These are phyloP conservation scores for Cephalotrichum gorgonifer DNA, from an alignment of 2,329 filamentous ascomycete species.

Conservation along the genomic window DNA sequence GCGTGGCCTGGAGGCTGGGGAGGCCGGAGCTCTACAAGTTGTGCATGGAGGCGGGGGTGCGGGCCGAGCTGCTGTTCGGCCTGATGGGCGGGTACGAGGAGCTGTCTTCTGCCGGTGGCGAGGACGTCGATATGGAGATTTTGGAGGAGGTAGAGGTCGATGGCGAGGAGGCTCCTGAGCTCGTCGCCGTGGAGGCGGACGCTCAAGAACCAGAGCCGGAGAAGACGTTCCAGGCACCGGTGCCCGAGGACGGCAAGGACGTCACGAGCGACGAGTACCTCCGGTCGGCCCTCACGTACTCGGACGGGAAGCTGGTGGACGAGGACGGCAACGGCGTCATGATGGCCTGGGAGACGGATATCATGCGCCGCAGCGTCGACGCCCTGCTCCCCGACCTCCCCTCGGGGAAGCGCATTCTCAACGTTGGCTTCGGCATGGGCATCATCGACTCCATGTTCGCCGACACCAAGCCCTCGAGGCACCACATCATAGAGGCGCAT, in stretches of 20 bases:
- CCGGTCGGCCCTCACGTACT: slow-evolving; percentile 54
- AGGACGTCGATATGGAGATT: slow-evolving; percentile 24
- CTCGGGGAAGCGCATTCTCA: slow-evolving; percentile 59
- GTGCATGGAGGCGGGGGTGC: slow-evolving; percentile 81
- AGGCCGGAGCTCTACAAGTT: slow-evolving; percentile 64
- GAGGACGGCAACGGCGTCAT: slow-evolving; percentile 73
- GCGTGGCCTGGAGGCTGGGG: slow-evolving; percentile 64
- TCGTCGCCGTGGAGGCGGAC: slow-evolving; percentile 10
- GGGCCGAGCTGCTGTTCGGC: slow-evolving; percentile 79
- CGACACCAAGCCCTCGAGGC: slow-evolving; percentile 52
- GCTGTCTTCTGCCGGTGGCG: slow-evolving; percentile 46
- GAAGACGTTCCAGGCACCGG: slow-evolving; percentile 20
- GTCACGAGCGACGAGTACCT: slow-evolving; percentile 61
- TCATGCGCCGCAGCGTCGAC: slow-evolving; percentile 70
- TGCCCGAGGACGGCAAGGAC: slow-evolving; percentile 23
- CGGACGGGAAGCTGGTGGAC: slow-evolving; percentile 59
- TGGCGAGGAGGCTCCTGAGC: slow-evolving; percentile 16
- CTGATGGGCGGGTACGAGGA: slow-evolving; percentile 73
- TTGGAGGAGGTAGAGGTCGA: slow-evolving; percentile 10
- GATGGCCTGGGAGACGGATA: slow-evolving; percentile 87
- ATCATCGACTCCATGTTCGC: slow-evolving; percentile 75
- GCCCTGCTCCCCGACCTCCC: slow-evolving; percentile 38
- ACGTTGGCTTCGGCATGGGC: slow-evolving; percentile 86
- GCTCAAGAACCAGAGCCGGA: background rate
- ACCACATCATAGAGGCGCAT: slow-evolving; percentile 84